phyloP scores from a whole-genome alignment of 768 basidiomycete species.

The Pisolithus microcarpus region DNA sequence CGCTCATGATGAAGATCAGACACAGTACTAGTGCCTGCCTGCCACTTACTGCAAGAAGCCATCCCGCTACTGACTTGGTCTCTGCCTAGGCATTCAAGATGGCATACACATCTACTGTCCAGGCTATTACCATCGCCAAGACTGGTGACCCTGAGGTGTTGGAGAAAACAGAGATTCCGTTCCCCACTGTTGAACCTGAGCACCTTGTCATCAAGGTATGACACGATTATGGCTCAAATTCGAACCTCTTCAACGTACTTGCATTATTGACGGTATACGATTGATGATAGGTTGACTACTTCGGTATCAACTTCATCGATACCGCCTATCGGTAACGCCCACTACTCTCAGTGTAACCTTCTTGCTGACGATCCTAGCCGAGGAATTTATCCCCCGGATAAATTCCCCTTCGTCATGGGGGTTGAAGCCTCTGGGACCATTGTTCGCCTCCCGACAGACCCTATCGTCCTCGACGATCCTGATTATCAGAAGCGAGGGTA shows the following conservation, averaged over 20 bases:
- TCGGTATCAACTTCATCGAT: slow-evolving; percentile 85
- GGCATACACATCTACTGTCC: slow-evolving; percentile 53
- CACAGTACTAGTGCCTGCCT: too few relatives aligned
- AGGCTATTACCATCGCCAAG: slow-evolving; percentile 67
- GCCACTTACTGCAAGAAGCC: too few relatives aligned
- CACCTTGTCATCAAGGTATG: slow-evolving; percentile 45
- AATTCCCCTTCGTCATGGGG: slow-evolving; percentile 65
- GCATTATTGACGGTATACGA: background rate
- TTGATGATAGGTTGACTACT: slow-evolving; percentile 54
- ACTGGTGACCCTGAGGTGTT: slow-evolving; percentile 75
- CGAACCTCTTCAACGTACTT: background rate
- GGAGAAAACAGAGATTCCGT: slow-evolving; percentile 57
- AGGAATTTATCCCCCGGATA: slow-evolving; percentile 55
- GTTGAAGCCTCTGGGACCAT: slow-evolving; percentile 75
- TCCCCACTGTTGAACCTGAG: slow-evolving; percentile 53
- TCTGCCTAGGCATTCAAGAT: slow-evolving; percentile 29
- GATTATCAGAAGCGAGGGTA: slow-evolving; percentile 60
- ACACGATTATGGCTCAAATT: background rate
- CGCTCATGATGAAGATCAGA: too few relatives aligned
- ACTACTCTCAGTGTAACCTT: background rate
- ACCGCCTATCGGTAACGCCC: slow-evolving; percentile 62
- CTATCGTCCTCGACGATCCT: slow-evolving; percentile 48
- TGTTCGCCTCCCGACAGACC: slow-evolving; percentile 64
- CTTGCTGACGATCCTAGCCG: slow-evolving; percentile 28
- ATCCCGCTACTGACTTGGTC: slow-evolving; percentile 22